A percentile compares a stretch with the other conserved stretches of the same genome.
Conservation (phyloP, 2,329 filamentous ascomycete species). For the Penicillium sp. region DNA sequence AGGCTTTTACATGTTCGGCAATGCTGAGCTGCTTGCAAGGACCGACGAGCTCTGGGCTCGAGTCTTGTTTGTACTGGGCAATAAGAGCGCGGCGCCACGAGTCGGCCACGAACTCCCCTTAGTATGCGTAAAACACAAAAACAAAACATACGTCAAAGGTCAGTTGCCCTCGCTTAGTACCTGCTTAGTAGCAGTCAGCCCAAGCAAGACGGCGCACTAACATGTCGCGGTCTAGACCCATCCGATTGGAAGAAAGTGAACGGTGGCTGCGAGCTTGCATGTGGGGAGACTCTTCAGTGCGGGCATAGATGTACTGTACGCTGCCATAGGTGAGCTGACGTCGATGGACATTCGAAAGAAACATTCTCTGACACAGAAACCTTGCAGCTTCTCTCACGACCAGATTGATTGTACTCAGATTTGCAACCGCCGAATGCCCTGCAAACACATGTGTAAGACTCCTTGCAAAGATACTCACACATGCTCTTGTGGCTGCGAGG, state of each 20-base stretch:
- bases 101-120: slow-evolving; percentile 64
- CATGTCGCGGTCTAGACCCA: slow-evolving; percentile 40
- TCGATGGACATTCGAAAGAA: not conserved
- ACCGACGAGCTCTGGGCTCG: slow-evolving; percentile 57
- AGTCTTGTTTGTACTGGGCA: slow-evolving; percentile 51
- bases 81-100: slow-evolving; percentile 27
- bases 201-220: slow-evolving; percentile 7
- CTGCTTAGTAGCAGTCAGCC: not conserved
- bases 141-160: slow-evolving; percentile 57
- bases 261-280: slow-evolving; percentile 59
- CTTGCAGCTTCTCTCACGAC: slow-evolving; percentile 44
- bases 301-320: slow-evolving; percentile 57
- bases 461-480: slow-evolving; percentile 34
- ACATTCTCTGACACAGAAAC: not conserved
- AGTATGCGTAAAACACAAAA: slow-evolving; percentile 64
- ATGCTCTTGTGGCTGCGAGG: slow-evolving; percentile 38
- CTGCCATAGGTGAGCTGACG: slow-evolving; percentile 56
- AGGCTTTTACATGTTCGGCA: slow-evolving; percentile 86
- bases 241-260: slow-evolving; percentile 59
- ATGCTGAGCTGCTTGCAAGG: slow-evolving; percentile 60
- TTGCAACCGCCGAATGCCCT: slow-evolving; percentile 41
- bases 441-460: slow-evolving; percentile 44
- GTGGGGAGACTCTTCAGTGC: slow-evolving; percentile 51
- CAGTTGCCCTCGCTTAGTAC: slow-evolving; percentile 8
- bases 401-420: slow-evolving; percentile 38